Conservation (phyloP, 345 rosid genomes). For the Aquilaria sinensis region DNA sequence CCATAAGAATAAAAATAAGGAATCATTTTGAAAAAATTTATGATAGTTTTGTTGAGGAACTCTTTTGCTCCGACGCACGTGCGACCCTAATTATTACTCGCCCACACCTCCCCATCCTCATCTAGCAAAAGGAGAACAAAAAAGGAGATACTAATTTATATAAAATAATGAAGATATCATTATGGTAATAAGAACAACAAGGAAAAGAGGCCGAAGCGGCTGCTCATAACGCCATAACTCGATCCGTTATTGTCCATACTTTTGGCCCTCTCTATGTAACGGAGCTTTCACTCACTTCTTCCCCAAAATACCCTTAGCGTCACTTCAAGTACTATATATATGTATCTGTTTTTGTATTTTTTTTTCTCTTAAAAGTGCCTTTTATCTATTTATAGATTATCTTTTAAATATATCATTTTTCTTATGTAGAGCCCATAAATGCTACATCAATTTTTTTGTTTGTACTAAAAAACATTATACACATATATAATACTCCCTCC, state of each 20-base stretch:
- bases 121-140: slow-evolving; percentile 12
- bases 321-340: no score
- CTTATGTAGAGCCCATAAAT: no score
- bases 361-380: no score
- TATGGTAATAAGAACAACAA: slow-evolving; percentile 5
- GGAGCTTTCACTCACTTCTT: slow-evolving; percentile 24
- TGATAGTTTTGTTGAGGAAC: no score
- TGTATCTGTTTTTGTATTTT: no score
- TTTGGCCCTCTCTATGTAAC: slow-evolving; percentile 32
- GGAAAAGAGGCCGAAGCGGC: slow-evolving; percentile 14
- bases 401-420: no score
- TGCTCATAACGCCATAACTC: slow-evolving; percentile 47
- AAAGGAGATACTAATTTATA: slow-evolving; percentile 14
- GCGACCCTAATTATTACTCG: slow-evolving; percentile 52
- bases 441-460: no score
- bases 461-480: no score
- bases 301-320: slow-evolving; percentile 20
- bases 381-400: no score
- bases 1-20: background rate
- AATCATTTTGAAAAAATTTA: no score
- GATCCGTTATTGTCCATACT: slow-evolving; percentile 50
- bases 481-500: no score
- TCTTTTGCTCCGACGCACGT: slow-evolving; percentile 36
- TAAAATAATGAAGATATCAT: slow-evolving; percentile 15
- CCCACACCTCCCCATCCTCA: slow-evolving; percentile 27